Conservation (phyloP, 306 rosid species). For the Cicer judaicum region DNA sequence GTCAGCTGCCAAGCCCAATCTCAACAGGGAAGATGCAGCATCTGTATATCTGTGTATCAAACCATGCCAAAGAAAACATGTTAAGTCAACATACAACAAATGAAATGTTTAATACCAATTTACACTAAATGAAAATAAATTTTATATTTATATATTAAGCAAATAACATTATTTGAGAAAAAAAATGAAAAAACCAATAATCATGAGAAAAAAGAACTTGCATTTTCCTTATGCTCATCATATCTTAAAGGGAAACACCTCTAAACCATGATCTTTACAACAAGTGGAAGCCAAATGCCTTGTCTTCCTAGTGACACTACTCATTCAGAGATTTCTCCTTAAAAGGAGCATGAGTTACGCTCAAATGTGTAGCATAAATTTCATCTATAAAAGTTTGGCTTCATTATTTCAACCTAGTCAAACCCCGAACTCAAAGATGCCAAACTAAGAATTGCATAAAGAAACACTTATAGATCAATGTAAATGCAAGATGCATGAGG, state of each 20-base stretch:
- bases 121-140: not conserved
- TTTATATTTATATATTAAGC: slow-evolving; percentile 14
- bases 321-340: not conserved
- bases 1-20: slow-evolving; percentile 91
- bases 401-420: not conserved
- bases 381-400: slow-evolving; percentile 4
- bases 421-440: not conserved
- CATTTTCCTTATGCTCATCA: not conserved
- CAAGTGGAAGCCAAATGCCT: slow-evolving; percentile 11
- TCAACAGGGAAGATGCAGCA: slow-evolving; percentile 76
- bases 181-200: not conserved
- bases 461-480: slow-evolving; percentile 1
- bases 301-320: not conserved
- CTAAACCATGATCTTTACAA: not conserved
- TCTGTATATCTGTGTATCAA: slow-evolving; percentile 72
- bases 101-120: slow-evolving; percentile 27
- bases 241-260: slow-evolving; percentile 2
- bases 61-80: slow-evolving; percentile 17
- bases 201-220: not conserved
- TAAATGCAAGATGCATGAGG: slow-evolving; percentile 19
- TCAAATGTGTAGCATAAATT: not conserved
- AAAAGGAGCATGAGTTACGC: not conserved
- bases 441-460: slow-evolving; percentile 8
- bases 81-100: slow-evolving; percentile 25
- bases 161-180: slow-evolving; percentile 14